A percentile compares a stretch with the other conserved stretches of the same genome.
phyloP scores from a whole-genome alignment of 352 stramenopile genomes.

The Phytophthora nicotianae region DNA sequence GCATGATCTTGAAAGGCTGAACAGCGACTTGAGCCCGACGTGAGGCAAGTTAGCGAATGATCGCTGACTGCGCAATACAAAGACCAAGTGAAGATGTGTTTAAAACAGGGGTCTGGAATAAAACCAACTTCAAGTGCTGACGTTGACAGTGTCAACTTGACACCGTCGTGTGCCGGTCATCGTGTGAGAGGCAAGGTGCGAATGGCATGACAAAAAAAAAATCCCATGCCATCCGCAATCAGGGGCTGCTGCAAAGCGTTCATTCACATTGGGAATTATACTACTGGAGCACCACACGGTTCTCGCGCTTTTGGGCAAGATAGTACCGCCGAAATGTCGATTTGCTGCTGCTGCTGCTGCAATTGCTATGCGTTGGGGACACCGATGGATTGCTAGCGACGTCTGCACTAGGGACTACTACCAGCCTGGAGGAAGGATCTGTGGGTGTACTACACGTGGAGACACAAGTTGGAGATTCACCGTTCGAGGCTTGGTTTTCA shows the following conservation, averaged over 20 bases:
- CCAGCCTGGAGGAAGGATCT: conserved; percentile 6
- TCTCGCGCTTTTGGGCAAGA: conserved; percentile 33
- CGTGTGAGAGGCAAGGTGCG: conserved; percentile 12
- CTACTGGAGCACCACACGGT: conserved; percentile 21
- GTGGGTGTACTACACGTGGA: conserved; percentile 17
- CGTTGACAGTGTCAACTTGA: conserved; percentile 5
- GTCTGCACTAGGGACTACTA: conserved; percentile 5
- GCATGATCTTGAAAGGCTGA: conserved; percentile 28
- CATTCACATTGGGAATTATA: conserved; percentile 19
- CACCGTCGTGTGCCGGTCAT: conserved; percentile 4
- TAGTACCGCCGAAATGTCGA: conserved; percentile 50
- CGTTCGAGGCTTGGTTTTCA: conserved; percentile 11
- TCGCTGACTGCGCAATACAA: conserved; percentile 1
- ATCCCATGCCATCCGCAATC: too few species aligned
- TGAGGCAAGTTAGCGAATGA: conserved; percentile 32
- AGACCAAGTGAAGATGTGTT: conserved; percentile 2
- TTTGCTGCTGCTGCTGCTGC: conserved; percentile 21
- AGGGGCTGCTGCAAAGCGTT: conserved; percentile 7
- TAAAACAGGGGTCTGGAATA: conserved; percentile 18
- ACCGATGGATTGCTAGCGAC: conserved; percentile 13
- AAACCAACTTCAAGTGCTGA: conserved; percentile 47
- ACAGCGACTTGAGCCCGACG: background rate
- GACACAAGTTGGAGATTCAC: conserved; percentile 6
- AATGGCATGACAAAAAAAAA: too few species aligned
- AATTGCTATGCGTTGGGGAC: conserved; percentile 27